Evolutionary conservation across 176 grass and related monocot species (phyloP).

Genomic region (Avena insularis): DNA sequence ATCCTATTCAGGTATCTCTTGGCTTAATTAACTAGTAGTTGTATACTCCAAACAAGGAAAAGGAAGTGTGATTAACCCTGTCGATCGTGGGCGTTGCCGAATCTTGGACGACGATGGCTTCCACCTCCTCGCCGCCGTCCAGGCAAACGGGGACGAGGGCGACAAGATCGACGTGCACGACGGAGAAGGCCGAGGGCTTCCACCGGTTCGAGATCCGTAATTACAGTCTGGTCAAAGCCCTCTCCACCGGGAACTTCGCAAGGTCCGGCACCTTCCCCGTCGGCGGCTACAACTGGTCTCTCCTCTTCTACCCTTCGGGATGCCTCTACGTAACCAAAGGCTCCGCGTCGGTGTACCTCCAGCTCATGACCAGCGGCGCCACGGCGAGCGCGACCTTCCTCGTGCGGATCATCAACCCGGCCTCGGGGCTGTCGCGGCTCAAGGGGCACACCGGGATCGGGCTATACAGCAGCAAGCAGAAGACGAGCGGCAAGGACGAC

Average conservation of each 20-base stretch:
- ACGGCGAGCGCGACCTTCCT: background rate
- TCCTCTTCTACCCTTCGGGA: background rate
- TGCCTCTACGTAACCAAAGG: background rate
- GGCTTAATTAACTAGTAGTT: too few species aligned
- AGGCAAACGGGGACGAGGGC: background rate
- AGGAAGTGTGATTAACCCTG: too few species aligned
- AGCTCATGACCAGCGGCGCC: background rate
- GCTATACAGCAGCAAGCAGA: too few species aligned
- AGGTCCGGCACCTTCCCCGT: background rate
- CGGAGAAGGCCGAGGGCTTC: background rate
- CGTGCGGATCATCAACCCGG: background rate
- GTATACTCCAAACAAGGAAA: too few species aligned
- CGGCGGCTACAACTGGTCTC: constrained; percentile 9
- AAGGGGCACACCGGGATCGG: too few species aligned
- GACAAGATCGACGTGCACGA: background rate
- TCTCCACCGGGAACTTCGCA: background rate
- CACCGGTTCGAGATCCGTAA: background rate
- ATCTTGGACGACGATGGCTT: background rate
- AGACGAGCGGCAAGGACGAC: too few species aligned
- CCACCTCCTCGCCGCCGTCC: background rate
- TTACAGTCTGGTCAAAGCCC: background rate
- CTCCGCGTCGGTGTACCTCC: background rate
- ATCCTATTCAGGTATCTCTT: background rate
- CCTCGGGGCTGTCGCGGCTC: background rate
- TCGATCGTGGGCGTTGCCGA: background rate